Percentiles rank a stretch among this genome's conserved stretches.
These are phyloP conservation scores for Fusarium kyushuense DNA, from an alignment of 2,329 filamentous ascomycete species.

Conservation along the genomic window DNA sequence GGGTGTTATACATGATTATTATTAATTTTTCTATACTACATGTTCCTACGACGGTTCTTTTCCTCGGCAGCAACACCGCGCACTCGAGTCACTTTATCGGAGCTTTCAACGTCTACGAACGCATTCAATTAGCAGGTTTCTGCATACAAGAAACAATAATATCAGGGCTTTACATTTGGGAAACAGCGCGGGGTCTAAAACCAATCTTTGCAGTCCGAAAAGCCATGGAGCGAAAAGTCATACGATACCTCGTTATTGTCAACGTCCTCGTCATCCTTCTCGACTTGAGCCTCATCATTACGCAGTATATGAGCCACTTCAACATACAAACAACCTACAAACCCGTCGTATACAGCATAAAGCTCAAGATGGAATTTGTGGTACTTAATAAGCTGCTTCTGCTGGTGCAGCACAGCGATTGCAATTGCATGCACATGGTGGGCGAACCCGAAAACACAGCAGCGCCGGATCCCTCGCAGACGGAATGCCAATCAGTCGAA, in stretches of 20 bases:
- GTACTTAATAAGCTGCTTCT: constrained; percentile 36
- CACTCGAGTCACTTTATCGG: constrained; percentile 19
- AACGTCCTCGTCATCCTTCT: constrained; percentile 40
- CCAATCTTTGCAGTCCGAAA: constrained; percentile 34
- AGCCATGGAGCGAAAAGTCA: constrained; percentile 29
- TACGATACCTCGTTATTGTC: constrained; percentile 33
- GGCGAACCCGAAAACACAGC: constrained; percentile 10
- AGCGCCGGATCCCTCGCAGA: not conserved
- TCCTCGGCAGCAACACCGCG: constrained; percentile 33
- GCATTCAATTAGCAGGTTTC: constrained; percentile 36
- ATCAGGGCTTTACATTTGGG: constrained; percentile 37
- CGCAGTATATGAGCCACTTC: constrained; percentile 38
- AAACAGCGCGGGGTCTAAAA: constrained; percentile 30
- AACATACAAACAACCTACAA: constrained; percentile 41
- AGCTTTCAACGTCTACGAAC: constrained; percentile 37
- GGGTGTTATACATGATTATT: constrained; percentile 37
- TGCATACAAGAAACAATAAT: constrained; percentile 38
- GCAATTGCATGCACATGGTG: constrained; percentile 36
- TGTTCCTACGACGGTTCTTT: constrained; percentile 29
- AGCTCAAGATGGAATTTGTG: constrained; percentile 40
- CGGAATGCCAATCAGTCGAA: constrained; percentile 14
- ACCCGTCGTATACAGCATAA: constrained; percentile 40
- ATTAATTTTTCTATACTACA: constrained; percentile 36
- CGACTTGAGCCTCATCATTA: constrained; percentile 30
- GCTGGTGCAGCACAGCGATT: constrained; percentile 28